These are phyloP conservation scores for Allantophomopsis cytisporea DNA, from an alignment of 2,329 filamentous ascomycete species.

Conservation along the genomic window DNA sequence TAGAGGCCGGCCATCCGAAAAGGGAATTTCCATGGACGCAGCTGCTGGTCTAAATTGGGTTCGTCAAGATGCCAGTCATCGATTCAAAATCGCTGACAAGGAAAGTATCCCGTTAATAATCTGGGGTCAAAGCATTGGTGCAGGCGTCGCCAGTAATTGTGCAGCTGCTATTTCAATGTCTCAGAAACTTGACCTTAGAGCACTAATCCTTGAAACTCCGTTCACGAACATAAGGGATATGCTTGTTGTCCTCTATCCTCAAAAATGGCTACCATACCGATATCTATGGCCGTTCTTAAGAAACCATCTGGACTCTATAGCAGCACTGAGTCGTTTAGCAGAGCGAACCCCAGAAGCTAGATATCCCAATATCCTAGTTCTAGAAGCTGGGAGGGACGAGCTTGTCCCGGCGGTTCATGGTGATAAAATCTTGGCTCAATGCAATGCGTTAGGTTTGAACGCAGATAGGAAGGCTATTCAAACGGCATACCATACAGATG, in stretches of 20 bases:
- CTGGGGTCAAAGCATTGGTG: conserved; percentile 70
- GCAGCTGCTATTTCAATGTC: conserved; percentile 11
- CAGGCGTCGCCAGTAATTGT: conserved; percentile 54
- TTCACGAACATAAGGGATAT: conserved; percentile 60
- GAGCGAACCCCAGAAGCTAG: conserved; percentile 1
- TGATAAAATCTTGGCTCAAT: conserved; percentile 29
- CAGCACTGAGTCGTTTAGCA: conserved; percentile 32
- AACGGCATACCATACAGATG: conserved; percentile 42
- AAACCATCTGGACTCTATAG: conserved; percentile 42
- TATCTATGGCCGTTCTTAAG: conserved; percentile 63
- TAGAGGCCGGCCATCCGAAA: conserved; percentile 54
- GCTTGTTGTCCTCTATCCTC: conserved; percentile 60
- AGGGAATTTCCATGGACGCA: conserved; percentile 56
- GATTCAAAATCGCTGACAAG: conserved; percentile 16
- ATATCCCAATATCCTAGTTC: conserved; percentile 29
- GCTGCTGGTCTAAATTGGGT: conserved; percentile 52
- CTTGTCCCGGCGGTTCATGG: conserved; percentile 39
- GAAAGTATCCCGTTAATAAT: conserved; percentile 32
- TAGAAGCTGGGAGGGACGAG: conserved; percentile 45
- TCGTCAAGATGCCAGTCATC: neutral
- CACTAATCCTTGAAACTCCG: conserved; percentile 61
- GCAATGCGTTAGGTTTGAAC: conserved; percentile 29
- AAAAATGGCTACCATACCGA: conserved; percentile 67
- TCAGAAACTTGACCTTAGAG: conserved; percentile 16
- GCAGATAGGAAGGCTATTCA: conserved; percentile 29